Evolutionary conservation across 768 basidiomycete genomes (phyloP), one percentile per base, ranked within the genome.

Genomic region (Pilatotrama ljubarskyi): DNA sequence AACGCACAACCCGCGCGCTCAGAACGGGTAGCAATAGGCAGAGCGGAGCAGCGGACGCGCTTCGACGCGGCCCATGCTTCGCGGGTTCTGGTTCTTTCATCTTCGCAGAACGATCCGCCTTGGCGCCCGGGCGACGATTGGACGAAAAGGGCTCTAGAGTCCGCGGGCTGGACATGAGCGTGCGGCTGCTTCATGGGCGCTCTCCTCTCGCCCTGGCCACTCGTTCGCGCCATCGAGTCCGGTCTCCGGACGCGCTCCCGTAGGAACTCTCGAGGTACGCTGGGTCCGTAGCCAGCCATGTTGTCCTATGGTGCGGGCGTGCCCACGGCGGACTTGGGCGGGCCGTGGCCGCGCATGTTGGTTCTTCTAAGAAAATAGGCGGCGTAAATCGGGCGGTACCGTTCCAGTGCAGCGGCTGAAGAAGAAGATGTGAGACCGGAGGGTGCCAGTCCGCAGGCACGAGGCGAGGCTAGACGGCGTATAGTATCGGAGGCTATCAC

Each of bases 71-170:
- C 35, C 10, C 26, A 46, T 26, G 55, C 55, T 57, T 57, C 55
- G 47, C 55, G 55, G 55, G 47, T 42, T 57, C 50, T 51, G 20
- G 11, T 49, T 49, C 47, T 57, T 49, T 49, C 38, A 29, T 50
- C 38, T 57, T 57, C 55, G 55, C 26, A 32, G 29, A 35, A 42
- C 46, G 55, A 57, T 57, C 47, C 55, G 17, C 55, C 20, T 32
- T 32, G 29, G 5, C 29, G 5, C 29, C 29, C 5, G 29, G 35
- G 38, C 40, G 55, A 57, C 38, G 47, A 50, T 57, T 50, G 55
- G 26, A 32, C 47, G 24, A 48, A 22, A 29, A 32, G 11, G 54
- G 44, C 29, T 32, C 29, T 8, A 11, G 24, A 36, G 24, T 24
- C 52, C 29, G n/a, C 40, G 41, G 40, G 51, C 25, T 26, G 26